Conservation (phyloP, 139 green algal genomes). For the Micractinium sp. region DNA sequence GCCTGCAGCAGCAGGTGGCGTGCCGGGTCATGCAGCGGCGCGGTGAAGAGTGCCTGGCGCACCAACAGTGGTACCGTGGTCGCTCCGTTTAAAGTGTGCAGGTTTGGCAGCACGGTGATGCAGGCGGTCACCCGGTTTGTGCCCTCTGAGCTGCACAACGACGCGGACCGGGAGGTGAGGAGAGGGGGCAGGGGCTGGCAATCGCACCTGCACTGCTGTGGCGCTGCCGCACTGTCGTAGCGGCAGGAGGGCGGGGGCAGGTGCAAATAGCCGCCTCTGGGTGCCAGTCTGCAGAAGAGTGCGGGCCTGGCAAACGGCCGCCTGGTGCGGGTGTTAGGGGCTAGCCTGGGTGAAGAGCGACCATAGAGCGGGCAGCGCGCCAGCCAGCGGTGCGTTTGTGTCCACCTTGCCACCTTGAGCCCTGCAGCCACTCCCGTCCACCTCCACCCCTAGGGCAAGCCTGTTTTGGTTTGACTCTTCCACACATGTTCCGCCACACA, state of each 20-base stretch:
- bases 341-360: too few relatives aligned
- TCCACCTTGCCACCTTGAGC: not conserved
- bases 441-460: not conserved
- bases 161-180: constrained; percentile 25
- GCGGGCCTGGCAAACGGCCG: too few relatives aligned
- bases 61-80: not conserved
- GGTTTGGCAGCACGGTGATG: constrained; percentile 20
- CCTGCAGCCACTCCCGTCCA: not conserved
- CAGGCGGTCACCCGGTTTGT: constrained; percentile 32
- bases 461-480: not conserved
- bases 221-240: not conserved
- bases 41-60: not conserved
- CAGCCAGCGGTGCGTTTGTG: not conserved
- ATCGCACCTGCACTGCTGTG: not conserved
- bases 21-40: too few relatives aligned
- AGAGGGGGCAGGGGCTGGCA: not conserved
- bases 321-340: too few relatives aligned
- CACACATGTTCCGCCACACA: not conserved
- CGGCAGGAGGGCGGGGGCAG: too few relatives aligned
- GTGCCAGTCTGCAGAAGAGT: too few relatives aligned
- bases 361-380: too few relatives aligned
- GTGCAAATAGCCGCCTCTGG: too few relatives aligned
- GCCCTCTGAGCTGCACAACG: constrained; percentile 33
- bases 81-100: not conserved
- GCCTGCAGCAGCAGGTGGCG: not conserved